Percentiles rank a stretch among this genome's conserved stretches.
Evolutionary conservation across 805 yeast species (phyloP).

Genomic region (Candida quercuum): DNA sequence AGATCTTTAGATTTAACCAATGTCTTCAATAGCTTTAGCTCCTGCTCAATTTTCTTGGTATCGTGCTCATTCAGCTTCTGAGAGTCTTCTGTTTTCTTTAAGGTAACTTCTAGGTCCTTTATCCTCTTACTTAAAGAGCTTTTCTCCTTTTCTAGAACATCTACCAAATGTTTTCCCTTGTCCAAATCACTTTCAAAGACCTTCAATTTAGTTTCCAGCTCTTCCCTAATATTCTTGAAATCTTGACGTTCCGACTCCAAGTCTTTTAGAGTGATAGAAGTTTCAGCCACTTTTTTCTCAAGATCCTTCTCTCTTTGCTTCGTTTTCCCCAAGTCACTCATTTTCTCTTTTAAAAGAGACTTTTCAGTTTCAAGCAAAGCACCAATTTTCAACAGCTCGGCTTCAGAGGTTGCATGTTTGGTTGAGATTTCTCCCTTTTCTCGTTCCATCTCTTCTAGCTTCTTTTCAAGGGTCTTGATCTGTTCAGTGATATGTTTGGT

Average conservation of each 20-base stretch:
- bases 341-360: constrained; percentile 39
- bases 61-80: constrained; percentile 10
- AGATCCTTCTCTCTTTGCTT: constrained; percentile 34
- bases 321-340: constrained; percentile 37
- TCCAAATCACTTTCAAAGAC: constrained; percentile 23
- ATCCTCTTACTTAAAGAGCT: constrained; percentile 12
- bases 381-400: constrained; percentile 27
- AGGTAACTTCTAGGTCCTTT: constrained; percentile 14
- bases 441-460: constrained; percentile 33
- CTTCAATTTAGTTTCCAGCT: constrained; percentile 20
- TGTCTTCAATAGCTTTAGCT: constrained; percentile 25
- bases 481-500: constrained; percentile 53
- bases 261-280: constrained; percentile 20
- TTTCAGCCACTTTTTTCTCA: constrained; percentile 19
- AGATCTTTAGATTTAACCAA: constrained; percentile 28
- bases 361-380: constrained; percentile 35
- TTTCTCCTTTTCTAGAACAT: constrained; percentile 20
- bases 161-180: constrained; percentile 17
- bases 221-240: constrained; percentile 22
- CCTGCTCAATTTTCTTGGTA: constrained; percentile 20
- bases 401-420: constrained; percentile 22
- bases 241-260: constrained; percentile 22
- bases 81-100: constrained; percentile 11
- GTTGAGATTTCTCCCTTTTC: constrained; percentile 25
- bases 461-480: constrained; percentile 43